Evolutionary conservation across 202 grass and related monocot genomes (phyloP), one percentile per base, ranked within the genome.

Genomic region (Zoysia matrella): DNA sequence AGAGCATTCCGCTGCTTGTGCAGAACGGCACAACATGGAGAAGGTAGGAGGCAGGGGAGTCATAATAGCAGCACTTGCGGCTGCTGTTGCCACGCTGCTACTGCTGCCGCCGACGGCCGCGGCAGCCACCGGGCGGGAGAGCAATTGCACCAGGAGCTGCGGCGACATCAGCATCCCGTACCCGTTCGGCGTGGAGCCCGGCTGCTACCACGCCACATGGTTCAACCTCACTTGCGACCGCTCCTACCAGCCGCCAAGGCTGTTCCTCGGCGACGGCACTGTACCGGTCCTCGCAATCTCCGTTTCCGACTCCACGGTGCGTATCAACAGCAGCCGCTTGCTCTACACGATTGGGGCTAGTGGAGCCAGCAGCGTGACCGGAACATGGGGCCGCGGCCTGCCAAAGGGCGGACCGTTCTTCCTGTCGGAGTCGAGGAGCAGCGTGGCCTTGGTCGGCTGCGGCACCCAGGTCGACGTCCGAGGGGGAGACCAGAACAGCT

Each of bases 181-280:
- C 45, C 87, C 82, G 44, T 81, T 89, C n/a, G 76, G 82, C 69
- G 41, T 83, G 0, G 69, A 82, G 30, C 43, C 14, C 5, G 58
- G 55, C 50, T 89, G 76, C 18, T 73, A 73, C 51, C 6, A 1
- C 5, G 48, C 7, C 7, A 6, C 48, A 6, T 6, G 6, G 7
- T 50, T 9, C 77, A 80, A 80, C 65, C 77, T 80, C 54, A 80
- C 44, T 8, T 50, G 48, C 7, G 48, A 50, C 22, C 22, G 22
- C 22, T 30, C 22, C 22, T 30, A 30, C 22, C 22, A 30, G 2
- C 42, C 77, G 15, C 77, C 77, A n/a, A 3, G 6, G 54, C 78
- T 80, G 11, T 80, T 51, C 78, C 78, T 82, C 3, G 80, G 80
- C 71, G 60, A 82, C 7, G 80, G 80, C 58, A 75, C 50, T 3